Percentiles rank a stretch among this genome's conserved stretches.
phyloP scores from a whole-genome alignment of 108 stramenopile species.

The Discostella stelligeroides region DNA sequence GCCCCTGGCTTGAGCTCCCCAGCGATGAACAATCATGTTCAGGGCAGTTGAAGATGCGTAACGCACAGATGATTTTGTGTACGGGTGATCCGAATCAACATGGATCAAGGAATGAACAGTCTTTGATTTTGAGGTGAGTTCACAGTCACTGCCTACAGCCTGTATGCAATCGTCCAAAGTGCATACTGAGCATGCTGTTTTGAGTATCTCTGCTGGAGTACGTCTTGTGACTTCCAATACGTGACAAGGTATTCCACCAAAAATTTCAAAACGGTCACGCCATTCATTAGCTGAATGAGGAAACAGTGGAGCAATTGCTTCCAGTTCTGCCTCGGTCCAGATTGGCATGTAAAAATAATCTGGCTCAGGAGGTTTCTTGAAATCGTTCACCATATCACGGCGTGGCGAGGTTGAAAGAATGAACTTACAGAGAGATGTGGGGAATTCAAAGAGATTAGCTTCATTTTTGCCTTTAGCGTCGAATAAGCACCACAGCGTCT shows the following conservation, averaged over 20 bases:
- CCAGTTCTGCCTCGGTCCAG: conserved; percentile 15
- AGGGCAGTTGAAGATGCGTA: conserved; percentile 9
- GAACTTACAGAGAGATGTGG: background rate
- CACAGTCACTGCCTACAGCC: background rate
- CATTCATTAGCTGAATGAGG: conserved; percentile 5
- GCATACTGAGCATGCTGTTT: conserved; percentile 1
- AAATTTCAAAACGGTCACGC: conserved; percentile 10
- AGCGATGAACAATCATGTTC: conserved; percentile 1
- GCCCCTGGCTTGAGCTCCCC: background rate
- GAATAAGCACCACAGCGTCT: no score
- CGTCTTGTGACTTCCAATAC: background rate
- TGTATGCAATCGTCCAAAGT: background rate
- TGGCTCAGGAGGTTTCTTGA: conserved; percentile 19
- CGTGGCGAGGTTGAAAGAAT: conserved; percentile 18
- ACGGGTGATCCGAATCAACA: no score
- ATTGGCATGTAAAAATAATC: conserved; percentile 10
- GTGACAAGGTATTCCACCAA: conserved; percentile 12
- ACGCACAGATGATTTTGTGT: no score
- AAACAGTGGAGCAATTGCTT: conserved; percentile 13
- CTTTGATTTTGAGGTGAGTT: no score
- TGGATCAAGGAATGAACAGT: no score
- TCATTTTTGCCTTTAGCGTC: no score
- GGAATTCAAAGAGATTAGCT: no score
- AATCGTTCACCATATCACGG: conserved; percentile 21
- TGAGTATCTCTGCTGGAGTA: background rate